Evolutionary conservation across 805 yeast species (phyloP).

Genomic region (Yamadazyma laniorum): DNA sequence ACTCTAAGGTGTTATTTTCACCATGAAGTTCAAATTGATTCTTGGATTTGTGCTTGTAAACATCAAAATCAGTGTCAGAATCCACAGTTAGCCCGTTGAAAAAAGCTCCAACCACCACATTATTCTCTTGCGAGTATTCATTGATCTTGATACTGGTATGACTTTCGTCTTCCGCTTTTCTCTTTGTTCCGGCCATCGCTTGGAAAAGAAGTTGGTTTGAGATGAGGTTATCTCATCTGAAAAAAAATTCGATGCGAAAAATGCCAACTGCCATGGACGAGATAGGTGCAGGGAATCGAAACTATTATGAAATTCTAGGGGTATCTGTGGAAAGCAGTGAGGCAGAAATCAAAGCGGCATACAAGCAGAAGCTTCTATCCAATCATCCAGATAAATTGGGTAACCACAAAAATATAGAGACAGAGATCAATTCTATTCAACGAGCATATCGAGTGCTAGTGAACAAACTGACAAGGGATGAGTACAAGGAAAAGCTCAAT

Average conservation of each 20-base stretch:
- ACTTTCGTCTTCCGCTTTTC: constrained; percentile 23
- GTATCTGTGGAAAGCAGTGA: constrained; percentile 37
- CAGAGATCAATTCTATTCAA: constrained; percentile 41
- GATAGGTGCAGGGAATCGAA: constrained; percentile 6
- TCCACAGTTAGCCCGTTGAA: constrained; percentile 76
- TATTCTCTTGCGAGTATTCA: constrained; percentile 42
- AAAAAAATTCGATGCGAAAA: constrained; percentile 6
- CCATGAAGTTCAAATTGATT: constrained; percentile 65
- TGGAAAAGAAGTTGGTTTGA: background rate
- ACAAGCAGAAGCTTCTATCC: constrained; percentile 54
- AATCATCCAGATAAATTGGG: constrained; percentile 77
- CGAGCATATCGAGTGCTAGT: constrained; percentile 62
- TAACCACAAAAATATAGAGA: background rate
- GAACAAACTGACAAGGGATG: constrained; percentile 34
- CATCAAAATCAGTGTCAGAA: constrained; percentile 54
- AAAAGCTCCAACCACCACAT: constrained; percentile 64
- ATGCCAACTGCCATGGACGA: background rate
- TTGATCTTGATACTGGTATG: constrained; percentile 42
- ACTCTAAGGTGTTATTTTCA: constrained; percentile 69
- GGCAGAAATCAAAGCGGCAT: constrained; percentile 58
- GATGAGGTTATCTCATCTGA: constrained; percentile 14
- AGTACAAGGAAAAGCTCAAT: constrained; percentile 53
- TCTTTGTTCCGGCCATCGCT: constrained; percentile 8
- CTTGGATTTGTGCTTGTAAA: constrained; percentile 51
- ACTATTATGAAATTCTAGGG: constrained; percentile 59